These are phyloP conservation scores for Trichoderma hamatum DNA, from an alignment of 2,329 filamentous ascomycete genomes.

Conservation along the genomic window DNA sequence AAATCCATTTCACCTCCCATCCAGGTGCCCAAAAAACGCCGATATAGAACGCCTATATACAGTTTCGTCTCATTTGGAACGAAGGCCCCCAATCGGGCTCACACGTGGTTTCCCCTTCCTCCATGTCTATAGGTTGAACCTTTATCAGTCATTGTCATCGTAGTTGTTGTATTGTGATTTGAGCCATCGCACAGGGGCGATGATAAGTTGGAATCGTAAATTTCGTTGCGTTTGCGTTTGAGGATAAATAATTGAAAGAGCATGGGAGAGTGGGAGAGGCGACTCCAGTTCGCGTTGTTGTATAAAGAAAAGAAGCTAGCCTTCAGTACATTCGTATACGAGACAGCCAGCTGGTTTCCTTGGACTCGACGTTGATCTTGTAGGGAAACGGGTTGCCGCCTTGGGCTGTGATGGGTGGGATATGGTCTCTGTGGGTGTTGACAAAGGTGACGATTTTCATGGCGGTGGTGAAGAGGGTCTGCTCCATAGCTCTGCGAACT, in stretches of 20 bases:
- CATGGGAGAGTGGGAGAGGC: not conserved
- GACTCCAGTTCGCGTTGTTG: not conserved
- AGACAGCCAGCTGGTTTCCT: constrained; percentile 73
- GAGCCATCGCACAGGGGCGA: not conserved
- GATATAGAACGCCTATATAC: constrained; percentile 14
- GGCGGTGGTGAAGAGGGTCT: constrained; percentile 81
- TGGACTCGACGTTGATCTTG: constrained; percentile 86
- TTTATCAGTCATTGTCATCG: not conserved
- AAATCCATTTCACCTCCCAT: not conserved
- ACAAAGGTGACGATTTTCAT: constrained; percentile 89
- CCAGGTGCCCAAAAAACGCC: constrained; percentile 21
- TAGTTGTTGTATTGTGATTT: not conserved
- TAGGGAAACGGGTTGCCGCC: constrained; percentile 95
- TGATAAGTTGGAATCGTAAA: too few species aligned
- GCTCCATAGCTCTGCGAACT: constrained; percentile 87
- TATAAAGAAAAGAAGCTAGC: not conserved
- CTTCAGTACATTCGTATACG: constrained; percentile 74
- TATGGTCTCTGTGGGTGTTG: constrained; percentile 90
- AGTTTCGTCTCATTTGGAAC: not conserved
- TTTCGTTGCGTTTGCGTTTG: not conserved
- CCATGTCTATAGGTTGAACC: not conserved
- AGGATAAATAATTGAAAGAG: not conserved
- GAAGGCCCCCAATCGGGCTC: not conserved
- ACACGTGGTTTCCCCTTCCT: not conserved
- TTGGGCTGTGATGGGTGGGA: constrained; percentile 93